Percentiles rank a stretch among this genome's conserved stretches.
phyloP scores from a whole-genome alignment of 805 yeast genomes.

The Candida nonsorbophila region DNA sequence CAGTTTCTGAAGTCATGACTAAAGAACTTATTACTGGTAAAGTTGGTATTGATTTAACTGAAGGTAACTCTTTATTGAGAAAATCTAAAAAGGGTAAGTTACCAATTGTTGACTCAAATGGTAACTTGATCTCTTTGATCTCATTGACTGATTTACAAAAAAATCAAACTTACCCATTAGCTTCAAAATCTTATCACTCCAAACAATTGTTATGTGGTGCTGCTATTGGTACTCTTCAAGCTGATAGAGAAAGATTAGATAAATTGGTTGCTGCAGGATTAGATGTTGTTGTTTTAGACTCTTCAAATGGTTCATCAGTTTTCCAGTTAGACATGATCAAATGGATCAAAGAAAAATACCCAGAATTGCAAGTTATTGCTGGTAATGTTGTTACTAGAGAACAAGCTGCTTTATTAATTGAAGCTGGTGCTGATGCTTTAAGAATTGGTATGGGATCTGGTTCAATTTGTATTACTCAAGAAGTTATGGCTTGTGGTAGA shows the following conservation, averaged over 20 bases:
- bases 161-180: conserved; percentile 88
- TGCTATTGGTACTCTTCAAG: conserved; percentile 90
- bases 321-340: conserved; percentile 92
- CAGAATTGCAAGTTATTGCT: conserved; percentile 84
- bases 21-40: conserved; percentile 78
- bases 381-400: conserved; percentile 99
- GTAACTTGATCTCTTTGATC: conserved; percentile 78
- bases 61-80: conserved; percentile 89
- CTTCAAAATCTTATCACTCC: conserved; percentile 87
- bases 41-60: conserved; percentile 72
- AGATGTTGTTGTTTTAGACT: conserved; percentile 92
- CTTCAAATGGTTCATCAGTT: conserved; percentile 95
- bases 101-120: conserved; percentile 78
- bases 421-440: conserved; percentile 95
- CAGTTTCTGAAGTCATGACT: conserved; percentile 83
- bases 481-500: conserved; percentile 99
- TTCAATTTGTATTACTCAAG: conserved; percentile 98
- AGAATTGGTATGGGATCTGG: conserved; percentile 99
- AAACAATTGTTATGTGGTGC: conserved; percentile 99
- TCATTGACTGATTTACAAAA: conserved; percentile 97
- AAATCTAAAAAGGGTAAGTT: conserved; percentile 95
- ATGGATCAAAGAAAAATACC: conserved; percentile 79
- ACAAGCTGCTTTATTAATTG: conserved; percentile 93
- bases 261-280: conserved; percentile 92
- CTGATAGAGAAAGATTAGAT: conserved; percentile 79